phyloP scores from a whole-genome alignment of 169 alveolate genomes.

The Plasmodium inui region DNA sequence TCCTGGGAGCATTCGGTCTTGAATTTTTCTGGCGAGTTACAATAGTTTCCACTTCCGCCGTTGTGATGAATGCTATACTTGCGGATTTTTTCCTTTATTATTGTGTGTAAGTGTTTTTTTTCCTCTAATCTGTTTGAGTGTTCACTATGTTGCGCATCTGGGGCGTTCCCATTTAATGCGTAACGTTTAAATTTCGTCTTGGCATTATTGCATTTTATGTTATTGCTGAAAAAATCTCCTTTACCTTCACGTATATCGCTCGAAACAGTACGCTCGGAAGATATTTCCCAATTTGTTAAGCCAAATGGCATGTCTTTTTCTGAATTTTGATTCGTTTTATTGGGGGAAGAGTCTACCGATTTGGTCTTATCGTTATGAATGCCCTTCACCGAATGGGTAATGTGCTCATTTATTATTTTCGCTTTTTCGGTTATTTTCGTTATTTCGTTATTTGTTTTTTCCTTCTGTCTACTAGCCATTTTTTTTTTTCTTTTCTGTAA shows the following conservation, averaged over 20 bases:
- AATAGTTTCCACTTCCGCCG: neutral
- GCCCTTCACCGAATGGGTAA: constrained; percentile 17
- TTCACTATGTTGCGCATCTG: neutral
- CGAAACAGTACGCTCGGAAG: neutral
- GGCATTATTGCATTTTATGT: neutral
- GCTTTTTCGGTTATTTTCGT: neutral
- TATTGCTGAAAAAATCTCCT: constrained; percentile 13
- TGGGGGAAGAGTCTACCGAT: constrained; percentile 12
- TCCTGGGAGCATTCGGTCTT: neutral
- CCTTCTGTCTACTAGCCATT: constrained; percentile 68
- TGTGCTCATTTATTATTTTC: constrained; percentile 1
- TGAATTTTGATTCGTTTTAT: constrained; percentile 9
- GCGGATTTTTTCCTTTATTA: constrained; percentile 5
- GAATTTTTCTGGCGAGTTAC: neutral
- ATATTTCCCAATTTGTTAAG: constrained; percentile 15
- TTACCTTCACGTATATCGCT: neutral
- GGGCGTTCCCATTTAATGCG: neutral
- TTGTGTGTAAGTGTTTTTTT: neutral
- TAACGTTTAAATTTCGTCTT: constrained; percentile 1
- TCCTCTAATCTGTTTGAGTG: neutral
- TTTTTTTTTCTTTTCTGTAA: constrained; percentile 30
- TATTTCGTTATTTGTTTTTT: constrained; percentile 19
- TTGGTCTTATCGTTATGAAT: constrained; percentile 16
- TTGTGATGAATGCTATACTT: neutral
- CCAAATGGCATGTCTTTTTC: constrained; percentile 9